A percentile compares a stretch with the other conserved stretches of the same genome.
These are phyloP conservation scores for Kingdonia uniflora DNA, from an alignment of 164 flowering plant species.

Conservation along the genomic window DNA sequence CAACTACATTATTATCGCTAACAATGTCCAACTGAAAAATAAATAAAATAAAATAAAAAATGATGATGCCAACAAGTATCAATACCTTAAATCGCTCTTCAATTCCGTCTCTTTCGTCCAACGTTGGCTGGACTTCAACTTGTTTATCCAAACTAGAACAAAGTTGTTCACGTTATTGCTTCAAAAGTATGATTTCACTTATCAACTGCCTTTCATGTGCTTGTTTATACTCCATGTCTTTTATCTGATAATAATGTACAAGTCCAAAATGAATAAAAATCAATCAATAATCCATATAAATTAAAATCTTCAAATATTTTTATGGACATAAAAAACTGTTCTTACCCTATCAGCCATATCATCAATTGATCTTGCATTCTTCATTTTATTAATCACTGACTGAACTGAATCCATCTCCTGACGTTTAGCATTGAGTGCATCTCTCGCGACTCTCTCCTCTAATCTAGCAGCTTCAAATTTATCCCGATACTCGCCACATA, in stretches of 20 bases:
- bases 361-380: slow-evolving; percentile 53
- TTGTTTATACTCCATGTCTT: no score
- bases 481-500: no score
- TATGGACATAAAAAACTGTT: background rate
- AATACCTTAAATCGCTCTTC: slow-evolving; percentile 70
- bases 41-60: no score
- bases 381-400: slow-evolving; percentile 45
- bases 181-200: slow-evolving; percentile 74
- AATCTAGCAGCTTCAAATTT: no score
- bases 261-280: no score
- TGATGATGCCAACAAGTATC: background rate
- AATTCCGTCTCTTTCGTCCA: slow-evolving; percentile 42
- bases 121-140: slow-evolving; percentile 49
- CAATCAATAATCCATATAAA: no score
- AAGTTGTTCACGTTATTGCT: slow-evolving; percentile 42
- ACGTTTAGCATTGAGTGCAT: no score
- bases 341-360: slow-evolving; percentile 61
- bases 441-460: no score
- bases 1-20: no score
- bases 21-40: no score
- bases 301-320: background rate
- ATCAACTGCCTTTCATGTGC: slow-evolving; percentile 68
- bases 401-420: no score
- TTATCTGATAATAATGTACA: no score
- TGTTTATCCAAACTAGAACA: slow-evolving; percentile 38